Evolutionary conservation across 495 filamentous ascomycete genomes (phyloP), one percentile per base, ranked within the genome.

Genomic region (Mytilinidion resinicola): DNA sequence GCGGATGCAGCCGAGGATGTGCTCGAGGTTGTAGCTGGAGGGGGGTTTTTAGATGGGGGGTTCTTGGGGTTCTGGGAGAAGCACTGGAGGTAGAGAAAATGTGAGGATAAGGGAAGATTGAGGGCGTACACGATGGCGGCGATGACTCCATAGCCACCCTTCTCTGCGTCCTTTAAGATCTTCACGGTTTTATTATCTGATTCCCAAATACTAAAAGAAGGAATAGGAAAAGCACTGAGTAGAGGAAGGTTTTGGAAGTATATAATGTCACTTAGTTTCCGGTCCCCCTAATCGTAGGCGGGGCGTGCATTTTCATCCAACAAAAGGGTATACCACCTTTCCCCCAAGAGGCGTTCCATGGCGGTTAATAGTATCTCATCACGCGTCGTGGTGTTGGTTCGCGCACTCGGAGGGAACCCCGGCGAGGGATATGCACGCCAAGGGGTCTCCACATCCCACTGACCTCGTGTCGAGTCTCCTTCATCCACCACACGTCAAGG

Each of bases 11-110:
- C 51, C 61, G 33, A 64, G 33, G 41, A 64, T 64, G 42, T 56
- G 51, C 47, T 64, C 61, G 46, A 60, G 44, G 46, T 64, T 64
- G 50, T 64, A 59, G 34, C 65, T 62, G 55, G 12, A 42, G 39
- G 12, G 12, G 17, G 39, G 12, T 42, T 8, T 39, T n/a, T 64
- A 59, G 34, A 62, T 62, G 55, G 12, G 17, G 39, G 4, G 12
- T 1, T 12, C 39, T 42, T 12, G 4, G 1, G 9, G 39, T 42
- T 12, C 4, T 1, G 3, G 39, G 9, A 42, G 39, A 42, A 9
- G 11, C 2, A 42, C 2, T 3, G 39, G 39, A 42, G 11, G 11
- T 3, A 42, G 39, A 15, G 14, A 12, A 46, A 1, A 7, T n/a
- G 20, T n/a, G 14, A 15, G 15, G 6, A 10, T n/a, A 21, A 47